phyloP scores from a whole-genome alignment of 2,329 filamentous ascomycete species.

The Basipetospora sp. region DNA sequence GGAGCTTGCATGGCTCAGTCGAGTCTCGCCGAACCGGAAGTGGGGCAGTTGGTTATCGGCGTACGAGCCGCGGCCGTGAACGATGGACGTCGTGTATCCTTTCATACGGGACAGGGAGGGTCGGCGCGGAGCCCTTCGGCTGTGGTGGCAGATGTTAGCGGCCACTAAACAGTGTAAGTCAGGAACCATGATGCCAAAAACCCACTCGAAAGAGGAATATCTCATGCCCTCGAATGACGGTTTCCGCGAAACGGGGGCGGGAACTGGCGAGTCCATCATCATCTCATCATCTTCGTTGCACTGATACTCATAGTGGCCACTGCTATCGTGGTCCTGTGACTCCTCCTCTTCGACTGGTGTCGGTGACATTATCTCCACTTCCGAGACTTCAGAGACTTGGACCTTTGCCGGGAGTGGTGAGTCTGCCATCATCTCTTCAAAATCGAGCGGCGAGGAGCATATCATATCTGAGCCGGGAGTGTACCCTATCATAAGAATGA shows the following conservation, averaged over 20 bases:
- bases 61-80: constrained; percentile 41
- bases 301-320: too few relatives aligned
- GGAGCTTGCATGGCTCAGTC: constrained; percentile 2
- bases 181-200: constrained; percentile 9
- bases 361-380: constrained; percentile 55
- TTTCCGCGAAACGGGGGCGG: constrained; percentile 33
- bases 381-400: constrained; percentile 38
- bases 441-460: constrained; percentile 64
- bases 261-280: constrained; percentile 45
- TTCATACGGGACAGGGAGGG: constrained; percentile 64
- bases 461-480: constrained; percentile 71
- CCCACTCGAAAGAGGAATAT: constrained; percentile 38
- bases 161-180: neutral
- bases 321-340: neutral
- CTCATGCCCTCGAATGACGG: constrained; percentile 34
- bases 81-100: constrained; percentile 52
- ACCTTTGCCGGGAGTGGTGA: constrained; percentile 84
- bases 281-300: constrained; percentile 27
- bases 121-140: constrained; percentile 45
- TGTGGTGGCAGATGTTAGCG: constrained; percentile 23
- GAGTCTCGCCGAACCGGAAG: constrained; percentile 52
- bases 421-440: constrained; percentile 75
- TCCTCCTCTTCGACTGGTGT: constrained; percentile 37
- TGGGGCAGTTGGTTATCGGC: constrained; percentile 53
- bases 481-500: constrained; percentile 48